These are phyloP conservation scores for Calonectria ilicicola DNA, from an alignment of 2,329 filamentous ascomycete species.

Conservation along the genomic window DNA sequence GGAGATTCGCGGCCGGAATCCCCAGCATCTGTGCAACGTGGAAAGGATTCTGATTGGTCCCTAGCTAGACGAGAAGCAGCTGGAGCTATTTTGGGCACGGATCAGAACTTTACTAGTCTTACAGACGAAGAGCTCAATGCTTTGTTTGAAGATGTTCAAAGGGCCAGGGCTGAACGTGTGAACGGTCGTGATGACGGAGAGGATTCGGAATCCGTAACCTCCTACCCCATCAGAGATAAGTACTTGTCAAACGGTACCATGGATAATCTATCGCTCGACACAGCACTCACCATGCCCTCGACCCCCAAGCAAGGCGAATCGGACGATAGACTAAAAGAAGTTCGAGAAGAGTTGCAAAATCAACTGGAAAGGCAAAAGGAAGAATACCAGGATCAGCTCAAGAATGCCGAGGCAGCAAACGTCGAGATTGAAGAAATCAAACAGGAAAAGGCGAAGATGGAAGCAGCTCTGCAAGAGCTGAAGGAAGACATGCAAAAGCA, in stretches of 20 bases:
- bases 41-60: slow-evolving; percentile 93
- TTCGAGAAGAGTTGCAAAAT: slow-evolving; percentile 84
- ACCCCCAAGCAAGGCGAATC: slow-evolving; percentile 85
- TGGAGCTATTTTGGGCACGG: slow-evolving; percentile 86
- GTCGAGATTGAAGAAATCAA: slow-evolving; percentile 87
- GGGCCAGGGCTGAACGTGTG: slow-evolving; percentile 82
- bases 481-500: slow-evolving; percentile 93
- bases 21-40: slow-evolving; percentile 74
- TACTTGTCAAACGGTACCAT: slow-evolving; percentile 95
- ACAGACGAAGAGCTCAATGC: slow-evolving; percentile 95
- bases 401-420: slow-evolving; percentile 78
- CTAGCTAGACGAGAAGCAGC: slow-evolving; percentile 95
- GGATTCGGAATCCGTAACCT: slow-evolving; percentile 89
- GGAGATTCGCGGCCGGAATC: slow-evolving; percentile 83
- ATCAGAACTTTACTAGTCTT: slow-evolving; percentile 90
- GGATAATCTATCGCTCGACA: slow-evolving; percentile 97
- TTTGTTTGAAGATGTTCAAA: slow-evolving; percentile 93
- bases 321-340: slow-evolving; percentile 79
- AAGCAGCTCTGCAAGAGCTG: slow-evolving; percentile 79
- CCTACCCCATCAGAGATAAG: slow-evolving; percentile 90
- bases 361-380: slow-evolving; percentile 88
- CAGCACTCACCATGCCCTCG: slow-evolving; percentile 91
- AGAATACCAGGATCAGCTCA: slow-evolving; percentile 82
- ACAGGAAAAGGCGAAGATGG: slow-evolving; percentile 87
- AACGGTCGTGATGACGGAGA: slow-evolving; percentile 83